Base-by-base conservation (phyloP, 2,329 filamentous ascomycete species). In the Ceratocystis papillata region DNA sequence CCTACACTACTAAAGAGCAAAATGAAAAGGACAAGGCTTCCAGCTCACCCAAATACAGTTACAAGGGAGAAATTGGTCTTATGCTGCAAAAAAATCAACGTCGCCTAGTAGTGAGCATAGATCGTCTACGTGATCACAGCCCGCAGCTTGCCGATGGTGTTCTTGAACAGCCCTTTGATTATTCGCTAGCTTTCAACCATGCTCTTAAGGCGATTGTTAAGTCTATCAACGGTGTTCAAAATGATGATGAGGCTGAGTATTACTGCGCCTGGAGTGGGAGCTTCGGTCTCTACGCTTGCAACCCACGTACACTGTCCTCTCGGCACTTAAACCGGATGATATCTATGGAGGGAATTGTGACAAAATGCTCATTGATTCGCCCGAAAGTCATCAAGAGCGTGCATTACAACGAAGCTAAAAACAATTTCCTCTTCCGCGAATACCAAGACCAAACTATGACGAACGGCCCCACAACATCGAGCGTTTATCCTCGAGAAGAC, bases 331-430 rank as follows among this genome's bases (percentile, higher is more conserved):
- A 99, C 76, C 87, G 89, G 73, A 96, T 99, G 92, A 89, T 99
- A 15, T 96, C 92, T 2, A 82, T 99, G 63, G 94, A 99, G 77
- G 94, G 94, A 60, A 99, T 99, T 72, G 94, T 99, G 53, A 99
- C 94, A 45, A 89, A 94, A 75, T 96, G 90, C 77, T 96, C 92
- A 28, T 81, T 99, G 22, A 96, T 99, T 69, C 84, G 95, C 66
- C 94, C 94, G 10, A 99, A 99, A 77, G 86, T 99, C n/a, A 87
- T 97, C 69, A 96, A 95, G 78, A 97, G 94, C 76, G 92, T 99
- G 64, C 94, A 99, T 75, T 97, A 92, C 77, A 96, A 90, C 72
- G 92, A 96, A 77, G 84, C 78, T 70, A 91, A 90, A 75, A 83
- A 90, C 69, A 88, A 87, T 50, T 99, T 97, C 71, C 86, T 93